These are phyloP conservation scores for Phallus indusiatus DNA, from an alignment of 768 basidiomycete species.

Conservation along the genomic window DNA sequence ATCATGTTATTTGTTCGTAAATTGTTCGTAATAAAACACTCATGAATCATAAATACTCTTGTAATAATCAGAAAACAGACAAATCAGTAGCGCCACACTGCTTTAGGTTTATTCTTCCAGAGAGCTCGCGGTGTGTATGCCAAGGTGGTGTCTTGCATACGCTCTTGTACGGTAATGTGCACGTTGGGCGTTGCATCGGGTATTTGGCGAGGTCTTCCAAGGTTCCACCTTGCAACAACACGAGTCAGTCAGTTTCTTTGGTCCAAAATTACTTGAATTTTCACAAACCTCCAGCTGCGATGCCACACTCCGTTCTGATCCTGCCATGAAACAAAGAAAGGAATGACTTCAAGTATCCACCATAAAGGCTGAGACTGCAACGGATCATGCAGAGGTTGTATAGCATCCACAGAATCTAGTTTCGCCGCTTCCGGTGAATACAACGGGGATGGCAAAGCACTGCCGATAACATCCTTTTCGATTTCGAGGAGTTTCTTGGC, in stretches of 20 bases:
- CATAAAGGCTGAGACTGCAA: conserved; percentile 37
- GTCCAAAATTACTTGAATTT: not conserved
- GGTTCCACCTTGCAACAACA: conserved; percentile 31
- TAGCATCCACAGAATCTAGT: conserved; percentile 25
- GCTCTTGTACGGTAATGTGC: conserved; percentile 52
- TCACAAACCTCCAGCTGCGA: conserved; percentile 42
- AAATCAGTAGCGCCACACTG: not conserved
- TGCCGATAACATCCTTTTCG: too few relatives aligned
- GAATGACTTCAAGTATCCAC: conserved; percentile 70
- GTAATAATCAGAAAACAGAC: too few relatives aligned
- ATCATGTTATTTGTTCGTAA: too few relatives aligned
- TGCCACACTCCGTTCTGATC: conserved; percentile 48
- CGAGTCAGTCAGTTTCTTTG: not conserved
- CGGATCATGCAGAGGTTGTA: conserved; percentile 46
- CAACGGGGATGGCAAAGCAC: not conserved
- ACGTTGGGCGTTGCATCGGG: conserved; percentile 40
- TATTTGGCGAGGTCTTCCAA: conserved; percentile 51
- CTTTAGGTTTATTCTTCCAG: conserved; percentile 18
- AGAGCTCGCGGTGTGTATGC: conserved; percentile 51
- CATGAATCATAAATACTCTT: too few relatives aligned
- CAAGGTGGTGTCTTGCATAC: conserved; percentile 38
- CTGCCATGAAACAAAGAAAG: conserved; percentile 47
- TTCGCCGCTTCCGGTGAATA: not conserved
- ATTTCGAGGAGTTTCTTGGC: not conserved
- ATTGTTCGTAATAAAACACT: too few relatives aligned